Base-by-base conservation (phyloP, 495 filamentous ascomycete genomes). In the Melanomma pulvis-pyrius region DNA sequence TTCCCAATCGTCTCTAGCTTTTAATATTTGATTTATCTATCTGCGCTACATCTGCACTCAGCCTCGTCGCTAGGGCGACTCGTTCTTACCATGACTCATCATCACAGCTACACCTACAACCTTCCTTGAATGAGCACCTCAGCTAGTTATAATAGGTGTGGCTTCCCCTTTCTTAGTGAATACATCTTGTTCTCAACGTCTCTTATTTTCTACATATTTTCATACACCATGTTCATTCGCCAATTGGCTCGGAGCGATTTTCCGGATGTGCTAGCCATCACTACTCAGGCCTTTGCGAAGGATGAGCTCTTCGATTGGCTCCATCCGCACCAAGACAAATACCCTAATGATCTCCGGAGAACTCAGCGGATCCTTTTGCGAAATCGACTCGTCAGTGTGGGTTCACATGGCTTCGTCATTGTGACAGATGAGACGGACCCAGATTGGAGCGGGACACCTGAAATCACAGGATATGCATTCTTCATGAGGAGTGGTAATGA, bases 291-390 rank as follows among this genome's bases (percentile, higher is more conserved):
- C 15, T 69, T 69, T 34, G 19, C 19, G 7, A 24, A 63, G 9
- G 65, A 63, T 32, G 52, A 59, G 24, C 39, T 69, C 21, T 63
- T 32, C 39, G 32, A 12, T 13, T 69, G 53, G 52, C 50, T 71
- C 3, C 60, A 56, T 36, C 69, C 69, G 21, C 28, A 55, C 8
- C 29, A 65, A 51, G 26, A 64, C 26, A 15, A 60, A 25, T 61
- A 63, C 30, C 69, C 69, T 0, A 50, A 71, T 21, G 69, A 71
- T 41, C 48, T 67, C 6, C 63, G 59, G 6, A 56, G 69, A 44
- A 61, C 15, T 8, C 59, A 64, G n/a, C n/a, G 54, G 19, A 39
- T 71, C 17, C 69, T 59, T 1, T 56, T 67, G 26, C 63, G 56
- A 24, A 39, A 39, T 28, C 69, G 64, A 13, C 52, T 71, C 22